A percentile compares a stretch with the other conserved stretches of the same genome.
Conservation (phyloP, 2,329 filamentous ascomycete species). For the Teratosphaeria zuluensis region DNA sequence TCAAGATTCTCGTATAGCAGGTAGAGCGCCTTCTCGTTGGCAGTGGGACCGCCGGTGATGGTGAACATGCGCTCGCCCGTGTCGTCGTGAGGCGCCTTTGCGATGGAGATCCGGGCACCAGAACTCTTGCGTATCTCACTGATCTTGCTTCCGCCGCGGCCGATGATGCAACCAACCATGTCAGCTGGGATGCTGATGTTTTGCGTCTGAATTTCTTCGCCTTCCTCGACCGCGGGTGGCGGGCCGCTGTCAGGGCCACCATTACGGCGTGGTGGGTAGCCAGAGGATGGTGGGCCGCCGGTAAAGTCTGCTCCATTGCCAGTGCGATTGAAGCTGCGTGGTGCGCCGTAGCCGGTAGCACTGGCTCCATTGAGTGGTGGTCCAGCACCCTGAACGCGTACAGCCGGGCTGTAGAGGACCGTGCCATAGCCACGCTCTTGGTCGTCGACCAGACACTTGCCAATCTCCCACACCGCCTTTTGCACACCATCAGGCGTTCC, state of each 20-base stretch:
- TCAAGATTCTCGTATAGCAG: slow-evolving; percentile 97
- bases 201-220: slow-evolving; percentile 95
- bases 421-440: slow-evolving; percentile 96
- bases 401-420: slow-evolving; percentile 92
- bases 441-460: slow-evolving; percentile 95
- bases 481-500: slow-evolving; percentile 92
- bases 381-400: slow-evolving; percentile 65
- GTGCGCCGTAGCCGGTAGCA: slow-evolving; percentile 30
- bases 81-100: slow-evolving; percentile 93
- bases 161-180: slow-evolving; percentile 99
- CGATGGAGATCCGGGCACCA: slow-evolving; percentile 92
- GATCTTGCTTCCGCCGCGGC: slow-evolving; percentile 89
- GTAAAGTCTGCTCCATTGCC: slow-evolving; percentile 98
- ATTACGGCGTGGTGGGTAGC: slow-evolving; percentile 61
- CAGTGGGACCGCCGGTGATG: slow-evolving; percentile 88
- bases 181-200: slow-evolving; percentile 99
- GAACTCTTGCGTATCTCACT: slow-evolving; percentile 97
- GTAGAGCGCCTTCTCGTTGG: slow-evolving; percentile 92
- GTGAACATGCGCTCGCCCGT: slow-evolving; percentile 99
- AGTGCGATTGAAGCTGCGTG: slow-evolving; percentile 74
- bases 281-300: slow-evolving; percentile 51
- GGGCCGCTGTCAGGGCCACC: slow-evolving; percentile 63
- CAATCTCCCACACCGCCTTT: slow-evolving; percentile 96
- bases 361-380: slow-evolving; percentile 39
- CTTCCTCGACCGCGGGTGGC: slow-evolving; percentile 86